These are phyloP conservation scores for Saccharomycopsis selenospora DNA, from an alignment of 805 yeast species.

Conservation along the genomic window DNA sequence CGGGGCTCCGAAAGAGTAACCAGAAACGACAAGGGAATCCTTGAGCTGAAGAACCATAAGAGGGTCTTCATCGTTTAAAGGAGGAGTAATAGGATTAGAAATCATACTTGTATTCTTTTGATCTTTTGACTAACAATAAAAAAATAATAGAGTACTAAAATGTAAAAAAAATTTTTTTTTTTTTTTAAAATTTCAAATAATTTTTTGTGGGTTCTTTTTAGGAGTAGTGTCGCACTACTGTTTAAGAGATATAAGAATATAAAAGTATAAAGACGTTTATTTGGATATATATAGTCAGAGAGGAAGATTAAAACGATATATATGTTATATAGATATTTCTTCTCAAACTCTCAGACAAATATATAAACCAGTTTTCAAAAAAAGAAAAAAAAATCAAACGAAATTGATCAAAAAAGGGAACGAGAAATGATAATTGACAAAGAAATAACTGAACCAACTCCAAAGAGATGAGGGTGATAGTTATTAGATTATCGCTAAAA, in stretches of 20 bases:
- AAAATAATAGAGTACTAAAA: not conserved
- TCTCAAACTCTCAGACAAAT: too few relatives aligned
- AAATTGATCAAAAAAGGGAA: too few relatives aligned
- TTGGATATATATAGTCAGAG: constrained; percentile 4
- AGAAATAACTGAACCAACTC: too few relatives aligned
- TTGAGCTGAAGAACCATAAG: constrained; percentile 83
- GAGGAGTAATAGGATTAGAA: constrained; percentile 46
- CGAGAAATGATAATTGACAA: too few relatives aligned
- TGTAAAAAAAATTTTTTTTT: not conserved
- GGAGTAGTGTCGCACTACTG: constrained; percentile 9
- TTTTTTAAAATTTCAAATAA: too few relatives aligned
- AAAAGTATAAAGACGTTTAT: constrained; percentile 9
- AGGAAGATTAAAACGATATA: too few relatives aligned
- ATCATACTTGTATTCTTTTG: not conserved
- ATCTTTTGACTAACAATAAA: not conserved
- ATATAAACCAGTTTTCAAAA: too few relatives aligned
- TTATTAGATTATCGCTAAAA: too few relatives aligned
- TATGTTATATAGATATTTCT: too few relatives aligned
- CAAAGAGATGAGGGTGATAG: too few relatives aligned
- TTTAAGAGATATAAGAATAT: constrained; percentile 5
- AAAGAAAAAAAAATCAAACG: too few relatives aligned
- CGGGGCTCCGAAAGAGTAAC: constrained; percentile 95
- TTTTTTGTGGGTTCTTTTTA: not conserved
- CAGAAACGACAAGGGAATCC: constrained; percentile 81
- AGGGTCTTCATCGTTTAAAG: constrained; percentile 78